phyloP scores from a whole-genome alignment of 805 yeast genomes.

The Diddensiella transvaalensis region DNA sequence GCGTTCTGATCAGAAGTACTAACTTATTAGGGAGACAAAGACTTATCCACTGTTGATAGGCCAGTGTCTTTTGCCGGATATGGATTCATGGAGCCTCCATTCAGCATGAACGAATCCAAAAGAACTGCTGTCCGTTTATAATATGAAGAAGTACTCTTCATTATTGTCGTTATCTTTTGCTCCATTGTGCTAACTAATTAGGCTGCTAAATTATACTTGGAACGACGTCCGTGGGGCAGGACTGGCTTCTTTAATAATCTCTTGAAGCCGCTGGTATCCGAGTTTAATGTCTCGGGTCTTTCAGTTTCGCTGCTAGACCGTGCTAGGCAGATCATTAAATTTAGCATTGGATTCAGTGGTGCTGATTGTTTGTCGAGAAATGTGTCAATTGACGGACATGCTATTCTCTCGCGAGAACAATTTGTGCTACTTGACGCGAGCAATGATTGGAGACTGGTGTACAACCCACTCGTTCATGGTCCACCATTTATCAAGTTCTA shows the following conservation, averaged over 20 bases:
- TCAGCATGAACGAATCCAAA: conserved; percentile 45
- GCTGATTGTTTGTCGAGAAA: conserved; percentile 50
- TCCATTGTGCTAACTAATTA: too few species aligned
- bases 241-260: conserved; percentile 39
- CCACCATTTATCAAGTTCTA: conserved; percentile 59
- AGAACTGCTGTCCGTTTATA: background rate
- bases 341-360: conserved; percentile 42
- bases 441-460: conserved; percentile 64
- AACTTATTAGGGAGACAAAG: conserved; percentile 4
- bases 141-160: background rate
- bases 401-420: conserved; percentile 54
- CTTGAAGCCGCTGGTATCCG: conserved; percentile 36
- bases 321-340: conserved; percentile 47
- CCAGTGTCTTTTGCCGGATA: conserved; percentile 50
- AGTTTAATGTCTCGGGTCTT: conserved; percentile 49
- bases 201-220: conserved; percentile 16
- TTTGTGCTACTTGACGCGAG: conserved; percentile 58
- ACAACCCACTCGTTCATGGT: conserved; percentile 62
- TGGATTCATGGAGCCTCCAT: conserved; percentile 59
- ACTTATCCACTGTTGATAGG: conserved; percentile 40
- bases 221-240: conserved; percentile 28
- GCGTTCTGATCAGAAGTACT: background rate
- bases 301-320: conserved; percentile 56
- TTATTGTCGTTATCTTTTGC: background rate
- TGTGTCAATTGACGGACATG: conserved; percentile 64